Conservation (phyloP, 1,284 basidiomycete species). For the Takashimella koratensis region DNA sequence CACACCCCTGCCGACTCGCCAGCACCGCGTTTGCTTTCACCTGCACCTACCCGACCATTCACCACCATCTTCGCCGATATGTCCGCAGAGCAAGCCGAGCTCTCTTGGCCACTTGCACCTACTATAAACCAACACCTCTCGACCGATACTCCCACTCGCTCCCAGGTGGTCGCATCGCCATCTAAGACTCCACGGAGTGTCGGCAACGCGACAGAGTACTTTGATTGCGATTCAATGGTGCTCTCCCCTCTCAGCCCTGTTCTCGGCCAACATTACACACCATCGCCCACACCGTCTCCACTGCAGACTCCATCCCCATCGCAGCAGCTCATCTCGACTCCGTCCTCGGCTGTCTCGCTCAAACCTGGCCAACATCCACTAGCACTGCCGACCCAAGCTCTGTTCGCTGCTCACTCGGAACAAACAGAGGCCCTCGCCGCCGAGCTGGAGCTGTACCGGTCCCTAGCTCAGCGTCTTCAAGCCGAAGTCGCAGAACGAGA, state of each 20-base stretch:
- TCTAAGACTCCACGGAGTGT: not conserved
- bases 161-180: not conserved
- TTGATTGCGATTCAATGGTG: slow-evolving; percentile 25
- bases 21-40: slow-evolving; percentile 5
- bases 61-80: slow-evolving; percentile 40
- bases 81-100: slow-evolving; percentile 38
- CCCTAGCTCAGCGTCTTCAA: slow-evolving; percentile 24
- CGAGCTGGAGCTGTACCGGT: slow-evolving; percentile 29
- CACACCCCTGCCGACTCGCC: not conserved
- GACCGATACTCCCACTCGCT: not conserved
- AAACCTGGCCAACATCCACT: not conserved
- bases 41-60: slow-evolving; percentile 12
- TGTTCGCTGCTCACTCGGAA: slow-evolving; percentile 32
- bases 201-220: slow-evolving; percentile 31
- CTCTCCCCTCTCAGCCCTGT: slow-evolving; percentile 1
- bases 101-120: slow-evolving; percentile 39
- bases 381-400: slow-evolving; percentile 19
- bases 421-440: slow-evolving; percentile 25
- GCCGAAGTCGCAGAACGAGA: slow-evolving; percentile 34
- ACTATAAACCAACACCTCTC: too few species aligned
- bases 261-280: not conserved
- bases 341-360: slow-evolving; percentile 4
- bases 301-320: not conserved
- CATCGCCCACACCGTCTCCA: not conserved
- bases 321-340: not conserved